phyloP scores from a whole-genome alignment of 805 yeast species.

The Yarrowia deformans region DNA sequence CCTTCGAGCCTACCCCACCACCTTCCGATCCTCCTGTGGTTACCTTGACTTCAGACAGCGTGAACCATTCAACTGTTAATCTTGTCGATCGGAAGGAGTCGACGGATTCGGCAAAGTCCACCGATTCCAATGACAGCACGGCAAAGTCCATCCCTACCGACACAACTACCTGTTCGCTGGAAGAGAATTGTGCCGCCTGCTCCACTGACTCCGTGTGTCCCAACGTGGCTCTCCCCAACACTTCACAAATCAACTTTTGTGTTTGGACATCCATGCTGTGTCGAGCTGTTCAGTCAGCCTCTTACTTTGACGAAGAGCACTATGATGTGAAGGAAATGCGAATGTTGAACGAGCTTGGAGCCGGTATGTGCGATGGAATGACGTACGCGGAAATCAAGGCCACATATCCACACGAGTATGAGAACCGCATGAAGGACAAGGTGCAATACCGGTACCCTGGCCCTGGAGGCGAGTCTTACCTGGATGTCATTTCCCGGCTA shows the following conservation, averaged over 20 bases:
- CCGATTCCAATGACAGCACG: slow-evolving; percentile 11
- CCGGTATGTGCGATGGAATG: slow-evolving; percentile 91
- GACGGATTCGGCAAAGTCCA: slow-evolving; percentile 8
- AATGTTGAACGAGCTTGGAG: slow-evolving; percentile 92
- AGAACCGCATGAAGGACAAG: slow-evolving; percentile 76
- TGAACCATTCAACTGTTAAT: slow-evolving; percentile 10
- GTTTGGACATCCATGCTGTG: slow-evolving; percentile 92
- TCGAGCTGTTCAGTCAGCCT: slow-evolving; percentile 80
- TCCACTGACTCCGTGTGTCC: neutral
- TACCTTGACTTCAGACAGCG: slow-evolving; percentile 12
- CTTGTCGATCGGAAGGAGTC: slow-evolving; percentile 15
- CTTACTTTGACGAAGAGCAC: slow-evolving; percentile 72
- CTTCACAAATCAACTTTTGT: slow-evolving; percentile 75
- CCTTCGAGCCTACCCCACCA: slow-evolving; percentile 7
- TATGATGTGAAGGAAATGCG: slow-evolving; percentile 87
- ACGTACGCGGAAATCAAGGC: slow-evolving; percentile 86
- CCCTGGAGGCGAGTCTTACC: slow-evolving; percentile 93
- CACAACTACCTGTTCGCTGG: neutral
- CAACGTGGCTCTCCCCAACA: slow-evolving; percentile 43
- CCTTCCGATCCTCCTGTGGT: slow-evolving; percentile 1
- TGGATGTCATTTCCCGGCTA: slow-evolving; percentile 90
- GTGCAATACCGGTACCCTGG: slow-evolving; percentile 93
- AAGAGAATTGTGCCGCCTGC: slow-evolving; percentile 8
- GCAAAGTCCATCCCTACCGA: slow-evolving; percentile 7
- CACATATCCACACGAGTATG: slow-evolving; percentile 77